Conservation (phyloP, 78 protist species). For the Emiliania huxleyi region DNA sequence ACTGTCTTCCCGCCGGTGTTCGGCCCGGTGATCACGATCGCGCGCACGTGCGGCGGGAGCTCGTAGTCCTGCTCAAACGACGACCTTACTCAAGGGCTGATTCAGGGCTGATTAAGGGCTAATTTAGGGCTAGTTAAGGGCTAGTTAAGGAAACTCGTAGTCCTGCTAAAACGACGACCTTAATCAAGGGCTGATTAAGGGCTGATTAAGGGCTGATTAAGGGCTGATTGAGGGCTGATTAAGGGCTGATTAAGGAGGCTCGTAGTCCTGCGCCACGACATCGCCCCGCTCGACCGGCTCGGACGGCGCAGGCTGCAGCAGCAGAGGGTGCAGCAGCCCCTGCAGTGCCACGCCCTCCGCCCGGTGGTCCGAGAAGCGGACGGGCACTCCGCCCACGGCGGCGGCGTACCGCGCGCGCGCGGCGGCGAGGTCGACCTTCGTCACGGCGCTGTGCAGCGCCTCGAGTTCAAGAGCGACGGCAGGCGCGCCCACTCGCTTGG, state of each 20-base stretch:
- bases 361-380: not conserved
- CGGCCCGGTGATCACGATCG: not conserved
- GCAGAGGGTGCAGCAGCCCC: not conserved
- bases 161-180: no score
- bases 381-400: not conserved
- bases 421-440: not conserved
- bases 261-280: not conserved
- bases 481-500: not conserved
- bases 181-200: no score
- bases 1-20: slow-evolving; percentile 24
- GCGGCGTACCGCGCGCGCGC: slow-evolving; percentile 15
- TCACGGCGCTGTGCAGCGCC: not conserved
- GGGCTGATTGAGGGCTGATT: no score
- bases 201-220: no score
- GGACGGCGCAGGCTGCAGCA: not conserved
- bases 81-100: no score
- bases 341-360: not conserved
- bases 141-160: no score
- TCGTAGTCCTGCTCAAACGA: no score
- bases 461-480: not conserved
- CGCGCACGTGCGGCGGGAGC: not conserved
- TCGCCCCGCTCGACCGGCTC: not conserved
- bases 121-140: no score
- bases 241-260: no score
- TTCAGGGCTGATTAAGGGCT: no score